Evolutionary conservation across 495 filamentous ascomycete genomes (phyloP), one percentile per base, ranked within the genome.

Genomic region (Sabuloglossum arenarium): DNA sequence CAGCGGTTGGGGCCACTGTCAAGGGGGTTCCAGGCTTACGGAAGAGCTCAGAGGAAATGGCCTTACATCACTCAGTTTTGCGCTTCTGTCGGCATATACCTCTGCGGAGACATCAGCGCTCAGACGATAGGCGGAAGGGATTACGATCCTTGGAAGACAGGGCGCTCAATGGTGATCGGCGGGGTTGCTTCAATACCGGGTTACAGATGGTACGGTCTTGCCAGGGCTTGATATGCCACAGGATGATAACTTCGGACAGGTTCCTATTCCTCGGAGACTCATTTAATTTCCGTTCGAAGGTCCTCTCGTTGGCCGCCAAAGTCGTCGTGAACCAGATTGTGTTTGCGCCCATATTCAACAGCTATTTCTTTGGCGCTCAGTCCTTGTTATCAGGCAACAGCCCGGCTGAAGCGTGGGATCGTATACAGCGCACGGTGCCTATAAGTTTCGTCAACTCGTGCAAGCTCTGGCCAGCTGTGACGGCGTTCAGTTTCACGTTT

Each of bases 391-490:
- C 60, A 11, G 79, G 73, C 37, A 81, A 80, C 6, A 71, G 72
- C 1, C 59, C 79, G 0, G 66, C 69, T 28, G 80, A 85, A 58
- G 78, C 80, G 6, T 76, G 72, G 65, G 79, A 84, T 59, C 81
- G 82, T 42, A 72, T 96, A 54, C 77, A 73, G 63, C 68, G 79
- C 56, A 90, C 88, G 2, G 80, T 94, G 10, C 88, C 88, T 6
- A 70, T 75, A 32, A 86, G 82, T 63, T 79, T 82, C 56, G 62
- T 78, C 61, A 95, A 94, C 63, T 82, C 80, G 53, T 80, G 79
- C 61, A 94, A 94, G 72, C 69, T 96, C 14, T 96, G 89, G 89
- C 89, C 89, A 0, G 80, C 79, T 1, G 87, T 95, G 27, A 91
- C 82, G 3, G 87, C 87, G 0, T 80, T 94, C 66, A 90, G 74